Evolutionary conservation across 2,329 filamentous ascomycete genomes (phyloP).

Genomic region (Paraphaeosphaeria sporulosa): DNA sequence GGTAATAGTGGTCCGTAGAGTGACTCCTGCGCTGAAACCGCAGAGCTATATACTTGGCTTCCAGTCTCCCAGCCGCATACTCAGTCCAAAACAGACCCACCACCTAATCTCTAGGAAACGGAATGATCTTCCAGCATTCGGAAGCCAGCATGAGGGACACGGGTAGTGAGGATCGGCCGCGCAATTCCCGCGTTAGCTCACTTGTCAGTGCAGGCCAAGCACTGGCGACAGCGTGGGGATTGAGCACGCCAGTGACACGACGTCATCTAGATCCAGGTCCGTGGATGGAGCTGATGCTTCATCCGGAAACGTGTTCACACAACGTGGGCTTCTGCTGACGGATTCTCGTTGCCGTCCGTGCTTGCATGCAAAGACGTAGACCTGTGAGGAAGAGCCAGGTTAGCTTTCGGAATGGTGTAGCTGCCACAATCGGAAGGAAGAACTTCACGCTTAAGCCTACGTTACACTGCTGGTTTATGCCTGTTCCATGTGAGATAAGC

Average conservation of each 20-base stretch:
- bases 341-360: neutral
- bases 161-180: conserved; percentile 5
- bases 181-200: neutral
- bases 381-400: neutral
- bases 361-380: conserved; percentile 4
- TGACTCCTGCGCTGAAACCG: neutral
- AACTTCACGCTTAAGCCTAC: neutral
- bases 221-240: neutral
- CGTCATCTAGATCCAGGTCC: neutral
- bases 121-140: neutral
- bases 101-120: neutral
- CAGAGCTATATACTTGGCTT: conserved; percentile 1
- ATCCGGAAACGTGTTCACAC: neutral
- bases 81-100: conserved; percentile 6
- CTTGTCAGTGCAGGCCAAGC: neutral
- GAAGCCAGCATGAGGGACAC: neutral
- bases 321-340: neutral
- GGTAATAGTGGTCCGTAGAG: neutral
- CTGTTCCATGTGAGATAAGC: neutral
- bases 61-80: neutral
- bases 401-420: conserved; percentile 9
- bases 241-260: conserved; percentile 5
- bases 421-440: neutral
- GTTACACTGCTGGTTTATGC: conserved; percentile 1
- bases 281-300: conserved; percentile 1